Evolutionary conservation across 1,139 yeast genomes (phyloP).

Genomic region (Maudiozyma humilis): DNA sequence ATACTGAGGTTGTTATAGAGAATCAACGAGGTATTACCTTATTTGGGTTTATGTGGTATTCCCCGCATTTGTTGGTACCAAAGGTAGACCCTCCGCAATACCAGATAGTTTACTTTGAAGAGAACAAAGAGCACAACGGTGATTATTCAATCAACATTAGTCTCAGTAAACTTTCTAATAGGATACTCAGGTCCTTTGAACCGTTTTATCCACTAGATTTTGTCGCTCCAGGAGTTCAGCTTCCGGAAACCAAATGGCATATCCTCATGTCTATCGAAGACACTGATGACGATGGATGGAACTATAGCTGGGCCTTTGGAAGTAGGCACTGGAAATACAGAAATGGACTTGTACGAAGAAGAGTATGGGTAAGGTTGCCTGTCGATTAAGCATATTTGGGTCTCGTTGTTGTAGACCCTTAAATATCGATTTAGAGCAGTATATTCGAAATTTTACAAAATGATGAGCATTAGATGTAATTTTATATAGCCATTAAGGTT

Average conservation of each 20-base stretch:
- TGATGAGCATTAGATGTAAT: neutral
- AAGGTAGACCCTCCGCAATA: slow-evolving; percentile 42
- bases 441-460: neutral
- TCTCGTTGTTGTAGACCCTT: no score
- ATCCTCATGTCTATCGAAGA: slow-evolving; percentile 43
- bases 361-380: slow-evolving; percentile 49
- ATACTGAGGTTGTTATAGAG: slow-evolving; percentile 40
- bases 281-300: slow-evolving; percentile 69
- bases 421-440: neutral
- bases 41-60: slow-evolving; percentile 48
- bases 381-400: neutral
- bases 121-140: slow-evolving; percentile 14
- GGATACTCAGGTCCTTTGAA: slow-evolving; percentile 13
- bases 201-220: slow-evolving; percentile 18
- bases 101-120: slow-evolving; percentile 34
- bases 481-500: no score
- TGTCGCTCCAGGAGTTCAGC: slow-evolving; percentile 14
- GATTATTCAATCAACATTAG: neutral
- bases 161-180: slow-evolving; percentile 9
- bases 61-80: slow-evolving; percentile 36
- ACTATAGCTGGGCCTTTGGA: slow-evolving; percentile 45
- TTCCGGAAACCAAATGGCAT: slow-evolving; percentile 56
- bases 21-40: slow-evolving; percentile 48
- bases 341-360: slow-evolving; percentile 47
- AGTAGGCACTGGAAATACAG: slow-evolving; percentile 53